Conservation (phyloP, 1,284 basidiomycete genomes). For the Trametes polyzona region DNA sequence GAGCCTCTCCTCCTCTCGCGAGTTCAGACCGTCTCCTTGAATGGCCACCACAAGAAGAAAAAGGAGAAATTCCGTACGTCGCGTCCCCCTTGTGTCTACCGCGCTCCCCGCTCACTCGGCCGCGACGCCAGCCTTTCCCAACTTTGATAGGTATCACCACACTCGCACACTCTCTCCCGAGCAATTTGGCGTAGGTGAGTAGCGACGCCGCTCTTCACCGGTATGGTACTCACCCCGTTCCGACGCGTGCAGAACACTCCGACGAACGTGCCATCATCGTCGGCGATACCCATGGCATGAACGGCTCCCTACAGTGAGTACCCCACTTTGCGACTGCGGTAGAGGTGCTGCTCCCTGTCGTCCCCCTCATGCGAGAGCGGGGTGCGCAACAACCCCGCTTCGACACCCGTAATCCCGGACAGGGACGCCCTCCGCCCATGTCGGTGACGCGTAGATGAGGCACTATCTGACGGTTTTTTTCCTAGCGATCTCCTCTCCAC, state of each 20-base stretch:
- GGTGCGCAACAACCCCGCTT: not conserved
- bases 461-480: constrained; percentile 7
- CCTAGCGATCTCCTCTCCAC: constrained; percentile 63
- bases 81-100: not conserved
- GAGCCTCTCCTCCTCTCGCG: constrained; percentile 28
- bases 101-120: not conserved
- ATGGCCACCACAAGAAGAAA: constrained; percentile 18
- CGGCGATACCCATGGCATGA: constrained; percentile 88
- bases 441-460: not conserved
- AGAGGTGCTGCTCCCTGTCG: constrained; percentile 4
- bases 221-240: not conserved
- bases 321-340: constrained; percentile 6
- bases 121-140: constrained; percentile 45
- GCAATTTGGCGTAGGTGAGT: constrained; percentile 58
- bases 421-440: not conserved
- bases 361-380: not conserved
- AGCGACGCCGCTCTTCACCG: not conserved
- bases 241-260: constrained; percentile 48
- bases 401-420: not conserved
- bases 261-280: constrained; percentile 68
- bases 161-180: constrained; percentile 46
- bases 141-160: constrained; percentile 56
- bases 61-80: constrained; percentile 23
- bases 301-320: constrained; percentile 65
- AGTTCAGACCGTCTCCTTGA: constrained; percentile 15